Percentiles rank a stretch among this genome's conserved stretches.
These are phyloP conservation scores for Saccharomyces hybrid DNA, from an alignment of 1,139 yeast species.

Conservation along the genomic window DNA sequence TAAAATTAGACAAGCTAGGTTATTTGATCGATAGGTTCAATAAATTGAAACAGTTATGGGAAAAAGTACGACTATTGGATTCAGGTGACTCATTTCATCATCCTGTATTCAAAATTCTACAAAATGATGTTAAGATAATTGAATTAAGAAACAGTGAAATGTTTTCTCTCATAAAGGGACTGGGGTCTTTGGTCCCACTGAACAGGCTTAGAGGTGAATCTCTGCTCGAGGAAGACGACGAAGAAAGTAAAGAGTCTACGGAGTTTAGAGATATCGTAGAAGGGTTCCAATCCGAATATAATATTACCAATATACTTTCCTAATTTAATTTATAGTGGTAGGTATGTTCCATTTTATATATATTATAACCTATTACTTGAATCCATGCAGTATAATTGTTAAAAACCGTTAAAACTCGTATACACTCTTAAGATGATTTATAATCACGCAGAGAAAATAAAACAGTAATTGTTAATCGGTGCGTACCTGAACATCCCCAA, in stretches of 20 bases:
- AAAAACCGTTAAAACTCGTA: too few species aligned
- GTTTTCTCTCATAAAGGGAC: constrained; percentile 17
- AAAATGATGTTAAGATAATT: constrained; percentile 23
- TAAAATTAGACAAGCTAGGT: constrained; percentile 39
- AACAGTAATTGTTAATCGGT: too few species aligned
- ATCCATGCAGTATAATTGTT: too few species aligned
- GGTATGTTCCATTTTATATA: background rate
- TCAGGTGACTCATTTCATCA: constrained; percentile 16
- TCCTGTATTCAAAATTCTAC: constrained; percentile 26
- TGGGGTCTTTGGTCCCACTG: constrained; percentile 9
- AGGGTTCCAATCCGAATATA: constrained; percentile 20
- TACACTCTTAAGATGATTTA: too few species aligned
- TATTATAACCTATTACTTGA: too few species aligned
- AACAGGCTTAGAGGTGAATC: constrained; percentile 6
- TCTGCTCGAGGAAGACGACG: constrained; percentile 6
- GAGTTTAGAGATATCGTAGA: constrained; percentile 16
- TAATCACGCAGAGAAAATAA: too few species aligned
- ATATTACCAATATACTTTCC: constrained; percentile 6
- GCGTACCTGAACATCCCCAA: too few species aligned
- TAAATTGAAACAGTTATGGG: constrained; percentile 20
- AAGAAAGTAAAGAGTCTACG: constrained; percentile 10
- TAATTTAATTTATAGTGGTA: background rate
- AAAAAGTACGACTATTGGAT: constrained; percentile 19
- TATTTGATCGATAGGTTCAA: constrained; percentile 23
- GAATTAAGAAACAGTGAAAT: constrained; percentile 13